phyloP scores from a whole-genome alignment of 1,139 yeast species.

The Candida neerlandica region DNA sequence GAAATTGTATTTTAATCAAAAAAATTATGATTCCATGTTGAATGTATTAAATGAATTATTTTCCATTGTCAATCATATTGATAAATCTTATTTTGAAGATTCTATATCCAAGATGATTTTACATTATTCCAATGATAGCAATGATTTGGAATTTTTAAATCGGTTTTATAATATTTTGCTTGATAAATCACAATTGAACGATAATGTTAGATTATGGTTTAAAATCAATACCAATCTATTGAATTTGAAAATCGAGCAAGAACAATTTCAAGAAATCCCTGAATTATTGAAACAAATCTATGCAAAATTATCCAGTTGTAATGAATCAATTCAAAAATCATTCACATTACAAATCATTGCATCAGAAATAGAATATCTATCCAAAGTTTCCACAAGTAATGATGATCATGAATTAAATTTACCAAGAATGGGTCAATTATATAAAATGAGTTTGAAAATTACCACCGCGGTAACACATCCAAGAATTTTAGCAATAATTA shows the following conservation, averaged over 20 bases:
- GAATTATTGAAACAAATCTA: constrained; percentile 45
- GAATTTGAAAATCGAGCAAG: constrained; percentile 45
- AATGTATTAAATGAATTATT: constrained; percentile 25
- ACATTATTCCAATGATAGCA: constrained; percentile 39
- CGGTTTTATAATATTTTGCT: constrained; percentile 33
- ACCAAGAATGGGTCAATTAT: constrained; percentile 46
- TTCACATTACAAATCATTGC: constrained; percentile 66
- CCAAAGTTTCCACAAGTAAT: constrained; percentile 20
- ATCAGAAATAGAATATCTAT: constrained; percentile 58
- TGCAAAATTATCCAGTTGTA: constrained; percentile 34
- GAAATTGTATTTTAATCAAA: constrained; percentile 49
- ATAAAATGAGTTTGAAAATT: constrained; percentile 49
- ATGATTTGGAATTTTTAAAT: constrained; percentile 26
- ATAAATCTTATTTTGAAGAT: constrained; percentile 59
- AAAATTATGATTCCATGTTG: constrained; percentile 38
- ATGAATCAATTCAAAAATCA: constrained; percentile 48
- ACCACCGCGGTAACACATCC: constrained; percentile 78
- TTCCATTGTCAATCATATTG: constrained; percentile 29
- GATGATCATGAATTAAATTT: constrained; percentile 27
- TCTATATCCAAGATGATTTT: constrained; percentile 59
- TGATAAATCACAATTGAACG: constrained; percentile 18
- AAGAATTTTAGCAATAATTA: constrained; percentile 64
- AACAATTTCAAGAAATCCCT: constrained; percentile 38
- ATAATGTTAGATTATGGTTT: constrained; percentile 57
- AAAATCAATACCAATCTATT: constrained; percentile 57